phyloP scores from a whole-genome alignment of 2,329 filamentous ascomycete species.

The Bipolaris bicolor region DNA sequence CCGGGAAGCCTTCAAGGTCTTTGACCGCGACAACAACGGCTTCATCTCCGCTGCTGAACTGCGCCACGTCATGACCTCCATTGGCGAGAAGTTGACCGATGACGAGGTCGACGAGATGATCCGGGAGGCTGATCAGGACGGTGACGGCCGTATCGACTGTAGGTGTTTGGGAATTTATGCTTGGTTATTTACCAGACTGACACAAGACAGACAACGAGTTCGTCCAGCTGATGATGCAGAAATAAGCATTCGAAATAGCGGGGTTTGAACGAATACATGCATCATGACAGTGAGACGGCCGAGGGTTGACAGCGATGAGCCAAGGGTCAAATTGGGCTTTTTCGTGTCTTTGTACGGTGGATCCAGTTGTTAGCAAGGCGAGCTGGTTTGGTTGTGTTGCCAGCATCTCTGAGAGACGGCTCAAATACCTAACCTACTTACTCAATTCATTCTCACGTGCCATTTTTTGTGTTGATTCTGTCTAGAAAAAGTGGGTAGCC shows the following conservation, averaged over 20 bases:
- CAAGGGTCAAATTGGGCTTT: conserved; percentile 19
- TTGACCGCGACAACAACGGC: conserved; percentile 70
- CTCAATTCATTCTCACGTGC: conserved; percentile 17
- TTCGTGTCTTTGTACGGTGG: conserved; percentile 13
- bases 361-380: conserved; percentile 12
- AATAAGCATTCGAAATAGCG: conserved; percentile 46
- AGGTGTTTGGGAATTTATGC: conserved; percentile 27
- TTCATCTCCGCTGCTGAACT: conserved; percentile 69
- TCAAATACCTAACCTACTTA: conserved; percentile 16
- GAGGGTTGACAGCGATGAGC: conserved; percentile 37
- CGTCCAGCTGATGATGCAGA: conserved; percentile 64
- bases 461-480: conserved; percentile 6
- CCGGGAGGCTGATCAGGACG: conserved; percentile 68
- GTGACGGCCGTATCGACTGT: conserved; percentile 70
- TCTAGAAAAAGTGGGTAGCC: not conserved
- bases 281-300: conserved; percentile 38
- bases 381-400: conserved; percentile 9
- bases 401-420: conserved; percentile 10
- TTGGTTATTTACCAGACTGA: conserved; percentile 1
- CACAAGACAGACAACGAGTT: conserved; percentile 59
- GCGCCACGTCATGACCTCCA: conserved; percentile 67
- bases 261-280: conserved; percentile 39
- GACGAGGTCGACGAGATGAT: conserved; percentile 71
- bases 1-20: conserved; percentile 69
- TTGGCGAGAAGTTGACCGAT: conserved; percentile 68